phyloP scores from a whole-genome alignment of 805 yeast genomes.

The Zygosaccharomyces gambellarensis region DNA sequence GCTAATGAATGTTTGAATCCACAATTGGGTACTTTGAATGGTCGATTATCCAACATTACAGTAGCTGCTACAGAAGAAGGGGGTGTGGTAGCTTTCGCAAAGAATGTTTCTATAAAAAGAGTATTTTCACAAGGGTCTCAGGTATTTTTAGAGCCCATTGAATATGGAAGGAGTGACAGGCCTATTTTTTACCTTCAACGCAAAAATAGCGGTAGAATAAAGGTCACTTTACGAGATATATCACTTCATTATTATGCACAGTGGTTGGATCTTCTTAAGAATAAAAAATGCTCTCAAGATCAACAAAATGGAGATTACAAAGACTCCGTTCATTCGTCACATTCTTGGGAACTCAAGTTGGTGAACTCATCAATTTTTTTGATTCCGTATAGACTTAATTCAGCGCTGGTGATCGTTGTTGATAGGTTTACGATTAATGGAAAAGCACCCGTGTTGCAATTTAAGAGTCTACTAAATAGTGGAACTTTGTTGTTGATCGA shows the following conservation, averaged over 20 bases:
- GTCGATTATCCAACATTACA: conserved; percentile 8
- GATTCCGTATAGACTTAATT: conserved; percentile 60
- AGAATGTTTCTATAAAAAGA: conserved; percentile 15
- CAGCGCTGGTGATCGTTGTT: conserved; percentile 45
- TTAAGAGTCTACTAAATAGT: conserved; percentile 47
- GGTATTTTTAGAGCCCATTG: conserved; percentile 33
- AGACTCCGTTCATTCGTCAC: conserved; percentile 1
- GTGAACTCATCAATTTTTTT: conserved; percentile 57
- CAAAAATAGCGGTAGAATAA: conserved; percentile 35
- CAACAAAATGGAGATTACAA: not conserved
- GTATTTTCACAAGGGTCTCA: conserved; percentile 19
- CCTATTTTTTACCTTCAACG: conserved; percentile 42
- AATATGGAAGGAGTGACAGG: conserved; percentile 32
- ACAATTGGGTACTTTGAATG: conserved; percentile 20
- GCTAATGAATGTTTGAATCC: conserved; percentile 11
- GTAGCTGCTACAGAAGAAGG: conserved; percentile 16
- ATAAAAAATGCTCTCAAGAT: not conserved
- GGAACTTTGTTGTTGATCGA: conserved; percentile 58
- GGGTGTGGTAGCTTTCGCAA: conserved; percentile 12
- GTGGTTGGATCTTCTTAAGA: conserved; percentile 41
- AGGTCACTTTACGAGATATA: conserved; percentile 45
- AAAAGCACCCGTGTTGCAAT: conserved; percentile 31
- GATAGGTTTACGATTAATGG: conserved; percentile 50
- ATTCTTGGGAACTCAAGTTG: conserved; percentile 24
- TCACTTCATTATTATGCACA: conserved; percentile 54